Evolutionary conservation across 306 rosid genomes (phyloP), one percentile per base, ranked within the genome.

Genomic region (Corylus americana): DNA sequence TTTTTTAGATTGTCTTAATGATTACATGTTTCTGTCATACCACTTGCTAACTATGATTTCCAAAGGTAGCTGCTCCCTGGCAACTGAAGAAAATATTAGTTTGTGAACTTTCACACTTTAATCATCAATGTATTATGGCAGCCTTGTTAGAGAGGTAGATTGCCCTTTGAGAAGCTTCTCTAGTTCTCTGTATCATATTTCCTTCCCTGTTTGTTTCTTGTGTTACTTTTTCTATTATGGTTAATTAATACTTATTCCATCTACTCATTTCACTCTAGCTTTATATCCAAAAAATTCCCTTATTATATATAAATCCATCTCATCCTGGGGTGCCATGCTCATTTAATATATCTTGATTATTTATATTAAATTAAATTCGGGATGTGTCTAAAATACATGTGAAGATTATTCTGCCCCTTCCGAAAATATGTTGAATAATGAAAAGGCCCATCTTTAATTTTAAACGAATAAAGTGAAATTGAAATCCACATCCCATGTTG

Each of bases 21-120:
- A 35, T 74, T 29, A 55, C 61, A 70, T 70, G 71, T 74, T 79
- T 77, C 31, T 71, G n/a, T 82, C 14, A 83, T 83, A 78, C 80
- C 80, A 74, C 76, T 74, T 82, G 74, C 77, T 79, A 68, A 68
- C 72, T 68, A 42, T 18, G 14, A 42, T 42, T 18, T 39, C 51
- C 51, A 42, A 42, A 68, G 49, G 72, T 67, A 67, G 71, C 71
- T 79, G 72, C 74, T 82, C 51, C 62, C 74, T 74, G 78, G 71
- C 79, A 47, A 71, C 49, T 7, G 57, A 4, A 44, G 73, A 75
- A 66, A 71, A 71, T 78, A 70, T 77, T 74, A 85, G 80, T 29
- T 71, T 61, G 22, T 79, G 83, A 67, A 74, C 83, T 77, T 63
- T 77, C 81, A 78, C 76, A 81, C 51, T 54, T 70, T 64, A 4